These are phyloP conservation scores for Colletotrichum sidae DNA, from an alignment of 2,329 filamentous ascomycete species.

Conservation along the genomic window DNA sequence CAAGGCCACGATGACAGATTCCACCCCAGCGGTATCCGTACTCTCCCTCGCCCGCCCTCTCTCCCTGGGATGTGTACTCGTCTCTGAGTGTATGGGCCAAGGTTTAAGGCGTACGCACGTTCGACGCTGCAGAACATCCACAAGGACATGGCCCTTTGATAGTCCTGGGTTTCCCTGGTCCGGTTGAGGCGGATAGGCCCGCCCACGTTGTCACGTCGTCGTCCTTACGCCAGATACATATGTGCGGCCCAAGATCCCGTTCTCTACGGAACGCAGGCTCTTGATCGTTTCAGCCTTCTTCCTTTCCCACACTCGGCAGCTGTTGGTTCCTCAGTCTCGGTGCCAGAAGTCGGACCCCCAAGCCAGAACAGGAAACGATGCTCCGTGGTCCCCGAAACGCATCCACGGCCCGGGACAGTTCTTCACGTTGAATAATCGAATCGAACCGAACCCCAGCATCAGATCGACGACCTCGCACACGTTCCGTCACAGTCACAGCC, in stretches of 20 bases:
- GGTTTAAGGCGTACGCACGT: slow-evolving; percentile 1
- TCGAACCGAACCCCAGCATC: background rate
- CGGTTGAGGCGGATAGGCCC: slow-evolving; percentile 4
- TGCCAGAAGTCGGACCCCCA: background rate
- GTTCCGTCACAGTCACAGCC: slow-evolving; percentile 4
- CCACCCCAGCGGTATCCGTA: background rate
- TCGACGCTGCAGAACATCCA: slow-evolving; percentile 13
- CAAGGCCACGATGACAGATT: slow-evolving; percentile 13
- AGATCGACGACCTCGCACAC: background rate
- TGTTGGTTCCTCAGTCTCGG: background rate
- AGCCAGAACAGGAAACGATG: slow-evolving; percentile 19
- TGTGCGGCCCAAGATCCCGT: slow-evolving; percentile 4
- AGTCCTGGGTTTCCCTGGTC: background rate
- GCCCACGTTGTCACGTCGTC: background rate
- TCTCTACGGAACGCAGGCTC: no score
- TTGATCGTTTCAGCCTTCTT: no score
- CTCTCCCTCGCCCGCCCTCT: background rate
- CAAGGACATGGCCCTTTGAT: slow-evolving; percentile 7
- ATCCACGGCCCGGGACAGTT: slow-evolving; percentile 3
- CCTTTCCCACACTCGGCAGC: background rate
- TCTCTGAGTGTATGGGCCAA: background rate
- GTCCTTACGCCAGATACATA: slow-evolving; percentile 6
- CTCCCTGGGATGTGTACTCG: no score
- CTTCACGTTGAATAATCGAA: background rate
- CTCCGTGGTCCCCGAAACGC: slow-evolving; percentile 15